Evolutionary conservation across 2,329 filamentous ascomycete species (phyloP), one percentile per base, ranked within the genome.

Genomic region (Aureobasidium leucospermi): DNA sequence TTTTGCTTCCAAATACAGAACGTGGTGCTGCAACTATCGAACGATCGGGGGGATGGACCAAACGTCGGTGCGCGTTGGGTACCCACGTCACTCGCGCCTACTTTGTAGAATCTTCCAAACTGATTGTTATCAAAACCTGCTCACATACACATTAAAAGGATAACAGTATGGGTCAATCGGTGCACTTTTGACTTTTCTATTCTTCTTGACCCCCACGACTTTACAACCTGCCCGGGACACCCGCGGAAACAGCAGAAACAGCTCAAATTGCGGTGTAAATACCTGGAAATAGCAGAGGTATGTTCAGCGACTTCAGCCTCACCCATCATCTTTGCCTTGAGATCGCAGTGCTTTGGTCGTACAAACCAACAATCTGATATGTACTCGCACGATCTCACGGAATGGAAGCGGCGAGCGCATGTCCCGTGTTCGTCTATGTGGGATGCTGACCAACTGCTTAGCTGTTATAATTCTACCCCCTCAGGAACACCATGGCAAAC

Each of bases 81-180:
- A 32, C 11, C 8, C n/a, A 36, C 55, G 55, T 58, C 55, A 58
- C 39, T 23, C 16, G 49, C 47, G 32, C 47, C 51, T 43, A 43
- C 38, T 38, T 55, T 45, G 51, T 55, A 55, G 51, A 55, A 55
- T 55, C 55, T 58, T 43, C 38, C 28, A 58, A 58, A 9, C 36
- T 28, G 23, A 43, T 23, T 47, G 55, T 48, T 58, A 32, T 41
- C 55, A 39, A 48, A 48, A 43, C 43, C 53, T 46, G 42, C 45
- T 48, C 43, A 19, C 31, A 23, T 36, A 56, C 28, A 56, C 52
- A 46, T 36, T 28, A 46, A 46, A 56, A 56, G 16, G 28, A 23
- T 19, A 28, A 45, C 28, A 32, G 52, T 36, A 56, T 56, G 19
- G 41, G 52, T 28, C 52, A 45, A 29, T 56, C 41, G 41, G 10